These are phyloP conservation scores for Aspergillus neoniger DNA, from an alignment of 2,329 filamentous ascomycete genomes.

Conservation along the genomic window DNA sequence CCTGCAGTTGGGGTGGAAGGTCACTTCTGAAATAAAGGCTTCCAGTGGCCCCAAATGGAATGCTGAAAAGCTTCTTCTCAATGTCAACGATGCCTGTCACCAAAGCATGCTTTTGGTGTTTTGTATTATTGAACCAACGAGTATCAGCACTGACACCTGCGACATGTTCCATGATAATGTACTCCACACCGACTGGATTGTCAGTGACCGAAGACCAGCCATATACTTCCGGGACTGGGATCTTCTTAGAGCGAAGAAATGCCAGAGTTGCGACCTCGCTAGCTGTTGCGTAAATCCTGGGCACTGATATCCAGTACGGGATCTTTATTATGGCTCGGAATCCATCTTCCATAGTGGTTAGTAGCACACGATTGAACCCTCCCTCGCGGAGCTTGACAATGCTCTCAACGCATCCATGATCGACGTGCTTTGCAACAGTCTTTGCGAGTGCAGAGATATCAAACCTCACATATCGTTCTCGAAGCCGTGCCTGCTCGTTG, in stretches of 20 bases:
- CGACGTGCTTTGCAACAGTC: conserved; percentile 10
- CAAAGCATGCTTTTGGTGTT: too few relatives aligned
- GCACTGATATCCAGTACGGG: conserved; percentile 23
- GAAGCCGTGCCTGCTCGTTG: conserved; percentile 18
- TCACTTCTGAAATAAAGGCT: too few relatives aligned
- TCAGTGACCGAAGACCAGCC: conserved; percentile 19
- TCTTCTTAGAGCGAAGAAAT: conserved; percentile 25
- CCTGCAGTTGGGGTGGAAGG: too few relatives aligned
- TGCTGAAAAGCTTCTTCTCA: too few relatives aligned
- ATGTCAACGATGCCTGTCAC: too few relatives aligned
- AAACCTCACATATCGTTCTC: conserved; percentile 20
- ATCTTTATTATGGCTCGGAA: conserved; percentile 25
- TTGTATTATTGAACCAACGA: too few relatives aligned
- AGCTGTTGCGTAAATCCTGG: conserved; percentile 24
- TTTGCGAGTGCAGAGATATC: conserved; percentile 16
- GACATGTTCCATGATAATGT: too few relatives aligned
- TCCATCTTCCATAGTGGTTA: conserved; percentile 26
- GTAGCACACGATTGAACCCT: conserved; percentile 26
- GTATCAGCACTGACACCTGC: too few relatives aligned
- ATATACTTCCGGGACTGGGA: conserved; percentile 25
- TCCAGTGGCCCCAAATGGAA: too few relatives aligned
- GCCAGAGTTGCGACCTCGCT: conserved; percentile 28
- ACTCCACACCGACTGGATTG: too few relatives aligned
- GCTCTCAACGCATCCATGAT: conserved; percentile 13
- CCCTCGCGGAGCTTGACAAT: conserved; percentile 20